These are phyloP conservation scores for Pezizomycotina sp. DNA, from an alignment of 2,329 filamentous ascomycete species.

Conservation along the genomic window DNA sequence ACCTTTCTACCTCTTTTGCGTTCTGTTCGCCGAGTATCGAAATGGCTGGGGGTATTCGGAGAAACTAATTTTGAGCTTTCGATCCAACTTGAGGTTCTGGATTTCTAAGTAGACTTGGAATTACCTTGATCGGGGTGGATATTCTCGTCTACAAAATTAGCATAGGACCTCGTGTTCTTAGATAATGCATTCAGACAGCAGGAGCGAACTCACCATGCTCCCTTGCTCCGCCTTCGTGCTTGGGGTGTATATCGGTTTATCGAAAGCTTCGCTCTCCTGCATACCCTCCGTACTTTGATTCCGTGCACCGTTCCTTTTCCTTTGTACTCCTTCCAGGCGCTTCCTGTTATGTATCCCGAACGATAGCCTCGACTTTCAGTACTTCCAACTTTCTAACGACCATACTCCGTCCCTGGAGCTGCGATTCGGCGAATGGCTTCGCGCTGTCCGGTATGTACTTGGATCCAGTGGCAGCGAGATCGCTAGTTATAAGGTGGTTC, in stretches of 20 bases:
- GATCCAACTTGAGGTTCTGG: slow-evolving; percentile 2
- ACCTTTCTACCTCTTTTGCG: slow-evolving; percentile 47
- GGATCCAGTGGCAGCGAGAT: slow-evolving; percentile 34
- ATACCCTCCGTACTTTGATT: slow-evolving; percentile 50
- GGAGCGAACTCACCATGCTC: slow-evolving; percentile 35
- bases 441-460: slow-evolving; percentile 27
- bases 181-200: slow-evolving; percentile 1
- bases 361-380: slow-evolving; percentile 66
- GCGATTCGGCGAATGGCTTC: slow-evolving; percentile 30
- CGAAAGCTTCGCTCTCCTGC: slow-evolving; percentile 52
- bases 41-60: too few species aligned
- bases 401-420: slow-evolving; percentile 55
- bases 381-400: slow-evolving; percentile 56
- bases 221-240: slow-evolving; percentile 67
- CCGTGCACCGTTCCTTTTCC: slow-evolving; percentile 64
- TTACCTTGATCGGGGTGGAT: slow-evolving; percentile 53
- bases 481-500: slow-evolving; percentile 43
- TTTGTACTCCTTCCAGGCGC: slow-evolving; percentile 65
- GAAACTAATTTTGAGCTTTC: too few species aligned
- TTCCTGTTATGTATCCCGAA: slow-evolving; percentile 85
- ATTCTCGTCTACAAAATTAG: slow-evolving; percentile 49
- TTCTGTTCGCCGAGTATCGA: slow-evolving; percentile 49
- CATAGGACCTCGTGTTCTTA: slow-evolving; percentile 2
- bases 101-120: background rate
- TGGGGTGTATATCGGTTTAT: slow-evolving; percentile 57